Percentiles rank a stretch among this genome's conserved stretches.
These are phyloP conservation scores for Rosa multiflora DNA, from an alignment of 306 rosid genomes.

Conservation along the genomic window DNA sequence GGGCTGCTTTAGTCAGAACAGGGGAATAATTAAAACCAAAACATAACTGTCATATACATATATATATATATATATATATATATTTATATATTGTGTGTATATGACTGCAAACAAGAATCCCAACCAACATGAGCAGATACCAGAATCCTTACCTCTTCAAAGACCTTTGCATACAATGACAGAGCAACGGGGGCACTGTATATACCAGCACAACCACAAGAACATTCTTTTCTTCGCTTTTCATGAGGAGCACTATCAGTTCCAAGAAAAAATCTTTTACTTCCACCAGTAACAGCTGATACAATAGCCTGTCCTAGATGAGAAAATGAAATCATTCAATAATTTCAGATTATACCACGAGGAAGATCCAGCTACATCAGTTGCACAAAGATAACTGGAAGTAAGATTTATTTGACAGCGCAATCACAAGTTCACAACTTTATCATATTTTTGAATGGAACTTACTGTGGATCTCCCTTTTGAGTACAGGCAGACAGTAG, in stretches of 20 bases:
- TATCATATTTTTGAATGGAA: slow-evolving; percentile 4
- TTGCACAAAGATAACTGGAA: neutral
- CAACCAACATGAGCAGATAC: neutral
- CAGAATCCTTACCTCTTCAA: slow-evolving; percentile 71
- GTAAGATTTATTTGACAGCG: neutral
- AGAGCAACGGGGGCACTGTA: slow-evolving; percentile 81
- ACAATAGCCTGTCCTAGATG: slow-evolving; percentile 72
- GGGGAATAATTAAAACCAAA: neutral
- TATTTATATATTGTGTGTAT: too few relatives aligned
- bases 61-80: too few relatives aligned
- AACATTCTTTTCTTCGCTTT: slow-evolving; percentile 61
- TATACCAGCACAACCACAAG: slow-evolving; percentile 95
- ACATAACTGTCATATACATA: neutral
- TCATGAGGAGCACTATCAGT: slow-evolving; percentile 98
- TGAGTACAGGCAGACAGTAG: slow-evolving; percentile 82
- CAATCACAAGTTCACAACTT: neutral
- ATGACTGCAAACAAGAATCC: slow-evolving; percentile 7
- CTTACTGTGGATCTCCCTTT: slow-evolving; percentile 84
- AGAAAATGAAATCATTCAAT: neutral
- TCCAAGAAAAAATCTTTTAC: slow-evolving; percentile 82
- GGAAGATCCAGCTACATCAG: neutral
- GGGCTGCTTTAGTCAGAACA: too few relatives aligned
- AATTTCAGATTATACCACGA: neutral
- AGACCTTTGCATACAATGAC: slow-evolving; percentile 80
- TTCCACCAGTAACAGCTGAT: slow-evolving; percentile 81